Base-by-base conservation (phyloP, 2,329 filamentous ascomycete species). In the Venturia pyrina region DNA sequence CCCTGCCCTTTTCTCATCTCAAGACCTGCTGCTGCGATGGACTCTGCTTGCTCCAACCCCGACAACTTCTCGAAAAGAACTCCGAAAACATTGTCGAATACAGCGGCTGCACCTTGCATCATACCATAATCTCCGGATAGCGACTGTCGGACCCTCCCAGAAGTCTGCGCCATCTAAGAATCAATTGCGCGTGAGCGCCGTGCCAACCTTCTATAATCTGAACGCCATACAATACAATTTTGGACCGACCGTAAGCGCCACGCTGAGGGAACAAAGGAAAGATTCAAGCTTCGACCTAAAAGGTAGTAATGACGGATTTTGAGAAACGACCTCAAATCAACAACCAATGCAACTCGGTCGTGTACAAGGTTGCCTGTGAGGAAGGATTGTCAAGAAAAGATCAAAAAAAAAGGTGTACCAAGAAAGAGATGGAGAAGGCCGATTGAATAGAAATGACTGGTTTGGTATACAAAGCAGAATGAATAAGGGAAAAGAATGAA, bases 121-220 rank as follows among this genome's bases (percentile, higher is more conserved):
- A 7, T 21, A 19, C 28, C 6, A 37, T 34, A 19, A 37, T 21
- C n/a, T 50, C 19, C 37, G 3, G 32, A 7, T 34, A 59, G 37
- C 53, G 32, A 59, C 53, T 59, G 53, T 59, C 3, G 28, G 19
- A 59, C 32, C 53, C 37, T 5, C 15, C 17, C 53, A 19, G 17
- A 28, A 32, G 17, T n/a, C 53, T 37, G 32, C 13, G 7, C 28
- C 15, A 59, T 37, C 53, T 59, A 59, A 32, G 53, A 11, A 59
- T 59, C 53, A 59, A 59, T 59, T 28, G 53, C 53, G 53, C 53
- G 53, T 59, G 53, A 59, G 32, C 53, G 53, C 53, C 32, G 32
- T 21, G 37, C n/a, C 15, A 11, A 37, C 53, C 53, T 34, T 59
- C 53, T 59, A 59, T 59, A 37, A 19, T 37, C 37, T 41, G 21